Base-by-base conservation (phyloP, 768 basidiomycete species). In the Chlorophyllum brunneum region DNA sequence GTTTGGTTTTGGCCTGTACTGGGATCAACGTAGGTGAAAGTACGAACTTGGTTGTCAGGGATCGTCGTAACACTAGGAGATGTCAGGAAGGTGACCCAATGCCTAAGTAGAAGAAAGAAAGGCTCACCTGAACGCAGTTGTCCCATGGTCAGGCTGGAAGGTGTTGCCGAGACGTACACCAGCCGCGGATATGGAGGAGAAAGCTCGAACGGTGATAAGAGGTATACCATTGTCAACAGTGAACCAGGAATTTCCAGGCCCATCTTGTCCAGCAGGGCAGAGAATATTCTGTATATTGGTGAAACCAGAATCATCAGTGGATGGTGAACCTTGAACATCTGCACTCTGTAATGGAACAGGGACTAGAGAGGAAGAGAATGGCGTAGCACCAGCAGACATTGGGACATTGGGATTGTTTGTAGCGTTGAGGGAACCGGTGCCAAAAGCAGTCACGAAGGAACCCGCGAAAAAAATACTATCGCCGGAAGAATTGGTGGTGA, bases 101-200 rank as follows among this genome's bases (percentile, higher is more conserved):
- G 4, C 5, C 41, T 43, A 2, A 2, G 30, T 36, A 23, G 13
- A 1, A 1, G 3, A 24, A 38, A 55, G 22, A 44, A 39, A 51
- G 40, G 63, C 82, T 48, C 67, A 95, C 95, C 80, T 87, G 70
- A 99, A 99, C 4, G 74, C 78, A n/a, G 82, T 89, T 1, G 95
- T 95, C 36, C 93, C 88, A 59, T 88, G 84, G 47, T 84, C 80
- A 45, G 75, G 68, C 56, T 85, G 76, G 67, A 95, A 91, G 6
- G 93, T 95, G 70, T 99, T 98, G 23, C 93, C 95, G 24, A 99
- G 72, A 39, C 97, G 83, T 42, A 98, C 64, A 4, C 95, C 97
- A 51, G 76, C 83, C 2, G 83, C 88, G 43, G 79, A 82, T 51
- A 90, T 79, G 62, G 77, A 86, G 23, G 82, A 72, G 63, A 86